Evolutionary conservation across 169 alveolate genomes (phyloP).

Genomic region (Plasmodium adleri): DNA sequence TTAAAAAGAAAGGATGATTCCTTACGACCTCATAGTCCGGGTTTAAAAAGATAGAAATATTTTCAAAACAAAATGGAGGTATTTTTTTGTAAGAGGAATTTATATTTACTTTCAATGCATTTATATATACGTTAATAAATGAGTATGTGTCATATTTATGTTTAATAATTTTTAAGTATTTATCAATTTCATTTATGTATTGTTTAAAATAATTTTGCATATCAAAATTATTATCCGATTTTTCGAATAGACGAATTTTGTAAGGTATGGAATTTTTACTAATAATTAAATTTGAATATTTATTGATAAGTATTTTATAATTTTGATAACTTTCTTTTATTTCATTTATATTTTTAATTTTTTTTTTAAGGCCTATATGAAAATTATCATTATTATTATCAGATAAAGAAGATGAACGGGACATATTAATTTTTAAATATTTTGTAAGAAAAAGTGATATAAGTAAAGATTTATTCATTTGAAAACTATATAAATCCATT

Average conservation of each 20-base stretch:
- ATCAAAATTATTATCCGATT: slow-evolving; percentile 16
- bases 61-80: slow-evolving; percentile 66
- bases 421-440: slow-evolving; percentile 27
- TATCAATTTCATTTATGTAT: slow-evolving; percentile 31
- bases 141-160: slow-evolving; percentile 13
- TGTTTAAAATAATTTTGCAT: slow-evolving; percentile 27
- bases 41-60: slow-evolving; percentile 45
- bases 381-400: slow-evolving; percentile 14
- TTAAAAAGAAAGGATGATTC: slow-evolving; percentile 55
- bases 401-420: background rate
- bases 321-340: slow-evolving; percentile 28
- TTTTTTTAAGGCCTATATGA: slow-evolving; percentile 44
- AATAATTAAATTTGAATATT: slow-evolving; percentile 24
- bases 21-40: slow-evolving; percentile 43
- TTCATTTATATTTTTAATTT: slow-evolving; percentile 42
- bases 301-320: slow-evolving; percentile 9
- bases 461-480: slow-evolving; percentile 43
- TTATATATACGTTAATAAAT: slow-evolving; percentile 35
- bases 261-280: slow-evolving; percentile 23
- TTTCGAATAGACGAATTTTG: slow-evolving; percentile 42
- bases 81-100: slow-evolving; percentile 27
- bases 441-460: slow-evolving; percentile 28
- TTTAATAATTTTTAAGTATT: slow-evolving; percentile 14
- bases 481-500: slow-evolving; percentile 52
- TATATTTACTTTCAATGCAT: slow-evolving; percentile 33